Base-by-base conservation (phyloP, 2,329 filamentous ascomycete genomes). In the Trichoderma citrinoviride region DNA sequence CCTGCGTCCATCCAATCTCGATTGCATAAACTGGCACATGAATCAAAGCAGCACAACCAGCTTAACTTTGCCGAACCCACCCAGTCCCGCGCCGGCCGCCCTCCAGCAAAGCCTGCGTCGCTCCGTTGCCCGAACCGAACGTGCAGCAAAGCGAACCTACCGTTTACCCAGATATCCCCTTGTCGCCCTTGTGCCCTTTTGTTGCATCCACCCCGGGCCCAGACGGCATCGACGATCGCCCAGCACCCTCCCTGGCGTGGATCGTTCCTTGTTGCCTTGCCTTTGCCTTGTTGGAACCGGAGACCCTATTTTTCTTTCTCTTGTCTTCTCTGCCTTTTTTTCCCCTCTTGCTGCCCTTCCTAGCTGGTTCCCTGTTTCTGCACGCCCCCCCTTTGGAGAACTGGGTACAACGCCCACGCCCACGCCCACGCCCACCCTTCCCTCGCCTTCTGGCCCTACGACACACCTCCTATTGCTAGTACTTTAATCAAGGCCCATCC, bases 401-500 rank as follows among this genome's bases (percentile, higher is more conserved):
- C 27, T 29, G 27, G 27, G 27, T 29, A 29, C 27, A 29, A 29
- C 27, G 27, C 27, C 27, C 10, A 37, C 29, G 29, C 29, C 29
- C 29, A 33, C 29, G 29, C 29, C 33, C 33, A 37, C 33, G 10
- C 29, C 29, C 33, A 8, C 33, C 33, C 7, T 37, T 8, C 33
- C 33, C 7, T 37, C 1, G 7, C 33, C 10, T 10, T 23, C 17
- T 62, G 50, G 50, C 61, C 50, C 50, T 55, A 43, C 52, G 44
- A 21, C 40, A 47, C 61, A 64, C 61, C 63, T 55, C 63, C 56
- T 50, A 40, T 50, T 49, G 14, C 37, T 23, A 64, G 25, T 65
- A 61, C 49, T 65, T 64, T 65, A 61, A 58, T 23, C 63, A 65
- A 65, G 63, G 47, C 56, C 57, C 63, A 47, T 61, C 63, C 53